These are phyloP conservation scores for Narthecium ossifragum DNA, from an alignment of 106 monocot species.

Conservation along the genomic window DNA sequence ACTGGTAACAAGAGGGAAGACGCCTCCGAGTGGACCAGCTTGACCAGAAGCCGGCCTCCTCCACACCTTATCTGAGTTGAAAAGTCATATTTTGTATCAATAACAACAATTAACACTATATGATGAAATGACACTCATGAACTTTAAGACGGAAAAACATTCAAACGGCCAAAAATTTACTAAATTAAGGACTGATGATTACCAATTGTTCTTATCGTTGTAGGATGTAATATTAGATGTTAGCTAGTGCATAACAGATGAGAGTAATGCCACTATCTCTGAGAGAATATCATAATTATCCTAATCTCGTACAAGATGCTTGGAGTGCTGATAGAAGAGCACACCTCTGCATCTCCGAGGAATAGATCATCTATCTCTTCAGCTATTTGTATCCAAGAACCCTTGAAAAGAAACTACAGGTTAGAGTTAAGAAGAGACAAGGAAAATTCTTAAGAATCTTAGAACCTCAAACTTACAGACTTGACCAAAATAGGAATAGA, in stretches of 20 bases:
- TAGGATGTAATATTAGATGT: too few relatives aligned
- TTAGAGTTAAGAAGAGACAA: slow-evolving; percentile 1
- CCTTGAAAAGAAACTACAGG: slow-evolving; percentile 22
- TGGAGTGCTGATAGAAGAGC: too few relatives aligned
- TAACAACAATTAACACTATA: too few relatives aligned
- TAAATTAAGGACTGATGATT: too few relatives aligned
- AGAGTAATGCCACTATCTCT: too few relatives aligned
- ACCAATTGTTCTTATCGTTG: too few relatives aligned
- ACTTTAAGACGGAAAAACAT: too few relatives aligned
- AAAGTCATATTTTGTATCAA: background rate
- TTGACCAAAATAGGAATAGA: slow-evolving; percentile 69
- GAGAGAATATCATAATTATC: too few relatives aligned
- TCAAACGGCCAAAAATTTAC: too few relatives aligned
- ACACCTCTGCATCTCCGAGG: slow-evolving; percentile 84
- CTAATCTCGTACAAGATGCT: too few relatives aligned
- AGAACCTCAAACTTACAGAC: slow-evolving; percentile 29
- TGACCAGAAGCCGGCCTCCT: slow-evolving; percentile 60
- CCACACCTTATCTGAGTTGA: slow-evolving; percentile 58
- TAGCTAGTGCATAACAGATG: too few relatives aligned
- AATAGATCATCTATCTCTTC: slow-evolving; percentile 73
- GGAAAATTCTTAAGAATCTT: background rate
- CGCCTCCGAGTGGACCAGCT: slow-evolving; percentile 67
- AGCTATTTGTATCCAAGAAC: slow-evolving; percentile 55
- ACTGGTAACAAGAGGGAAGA: slow-evolving; percentile 62
- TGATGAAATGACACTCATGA: too few relatives aligned